These are phyloP conservation scores for Phytophthora quininea DNA, from an alignment of 352 stramenopile species.

Conservation along the genomic window DNA sequence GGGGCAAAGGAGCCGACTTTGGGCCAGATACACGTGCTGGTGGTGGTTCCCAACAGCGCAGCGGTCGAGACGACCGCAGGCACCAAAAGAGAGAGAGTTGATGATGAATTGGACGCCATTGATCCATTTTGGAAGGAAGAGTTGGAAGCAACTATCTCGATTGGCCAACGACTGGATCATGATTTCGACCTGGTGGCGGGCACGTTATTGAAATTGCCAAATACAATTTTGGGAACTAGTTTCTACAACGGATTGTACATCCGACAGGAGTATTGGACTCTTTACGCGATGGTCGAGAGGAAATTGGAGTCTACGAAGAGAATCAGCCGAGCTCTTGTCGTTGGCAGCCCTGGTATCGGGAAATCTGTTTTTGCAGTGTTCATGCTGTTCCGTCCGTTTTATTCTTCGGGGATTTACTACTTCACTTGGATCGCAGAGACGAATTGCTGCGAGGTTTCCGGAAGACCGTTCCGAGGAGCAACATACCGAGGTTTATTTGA, in stretches of 20 bases:
- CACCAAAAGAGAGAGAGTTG: not conserved
- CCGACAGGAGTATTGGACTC: conserved; percentile 29
- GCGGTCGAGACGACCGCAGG: not conserved
- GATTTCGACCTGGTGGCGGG: not conserved
- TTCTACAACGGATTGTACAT: conserved; percentile 21
- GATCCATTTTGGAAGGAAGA: not conserved
- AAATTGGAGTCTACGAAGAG: not conserved
- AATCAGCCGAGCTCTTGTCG: conserved; percentile 11
- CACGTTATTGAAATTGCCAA: not conserved
- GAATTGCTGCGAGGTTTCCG: conserved; percentile 7
- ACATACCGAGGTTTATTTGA: conserved; percentile 25
- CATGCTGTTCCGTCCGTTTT: conserved; percentile 21
- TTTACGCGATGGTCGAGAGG: conserved; percentile 10
- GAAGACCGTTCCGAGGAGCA: not conserved
- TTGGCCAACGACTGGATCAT: not conserved
- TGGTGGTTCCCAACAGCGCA: not conserved
- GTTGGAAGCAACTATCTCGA: not conserved
- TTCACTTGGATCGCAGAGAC: conserved; percentile 14
- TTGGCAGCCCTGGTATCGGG: conserved; percentile 26
- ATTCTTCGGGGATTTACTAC: conserved; percentile 2
- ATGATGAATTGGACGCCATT: not conserved
- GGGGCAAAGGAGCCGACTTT: too few species aligned
- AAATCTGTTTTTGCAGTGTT: conserved; percentile 32
- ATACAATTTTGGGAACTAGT: not conserved
- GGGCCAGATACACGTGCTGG: not conserved